Base-by-base conservation (phyloP, 2,329 filamentous ascomycete genomes). In the Sporothrix schenckii region DNA sequence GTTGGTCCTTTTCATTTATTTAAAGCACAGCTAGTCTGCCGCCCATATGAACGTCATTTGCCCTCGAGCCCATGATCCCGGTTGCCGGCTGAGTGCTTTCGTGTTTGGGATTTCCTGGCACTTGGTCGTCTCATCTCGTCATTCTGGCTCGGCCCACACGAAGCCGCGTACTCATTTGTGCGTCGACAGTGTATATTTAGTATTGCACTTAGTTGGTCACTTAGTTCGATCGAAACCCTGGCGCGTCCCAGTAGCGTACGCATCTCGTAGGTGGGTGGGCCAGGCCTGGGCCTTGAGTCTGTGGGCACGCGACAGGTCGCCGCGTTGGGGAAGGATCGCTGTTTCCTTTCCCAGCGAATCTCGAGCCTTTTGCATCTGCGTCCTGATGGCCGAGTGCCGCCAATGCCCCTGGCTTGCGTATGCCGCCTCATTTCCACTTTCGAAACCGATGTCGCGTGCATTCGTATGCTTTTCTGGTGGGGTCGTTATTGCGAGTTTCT, bases 291-390 rank as follows among this genome's bases (percentile, higher is more conserved):
- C 34, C 41, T 16, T 9, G 34, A 44, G 34, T 44, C 54, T 41
- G 34, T 58, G 66, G 44, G 53, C 67, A 69, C 67, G 67, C 67
- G 54, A 69, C 56, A 39, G n/a, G 54, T 41, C 27, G 54, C 41
- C 66, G 14, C 49, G 16, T 69, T 52, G 24, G 54, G 54, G 16
- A 27, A 52, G 24, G 54, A 61, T 69, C 66, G 66, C 53, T 68
- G 24, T 27, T 69, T 61, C 19, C 27, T 19, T n/a, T 39, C 34
- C n/a, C 16, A 30, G 41, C 56, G 56, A 34, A 30, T 16, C 56
- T 34, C 30, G 11, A 13, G 19, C 34, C 27, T 53, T 39, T 13
- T 52, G 21, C n/a, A 2, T 11, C 41, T 34, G 34, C 3, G 34
- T 34, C 34, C 34, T 34, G 34, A 34, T 30, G 27, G 30, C 54